Conservation (phyloP, 2,329 filamentous ascomycete genomes). For the Dryadomyces quercivorus region DNA sequence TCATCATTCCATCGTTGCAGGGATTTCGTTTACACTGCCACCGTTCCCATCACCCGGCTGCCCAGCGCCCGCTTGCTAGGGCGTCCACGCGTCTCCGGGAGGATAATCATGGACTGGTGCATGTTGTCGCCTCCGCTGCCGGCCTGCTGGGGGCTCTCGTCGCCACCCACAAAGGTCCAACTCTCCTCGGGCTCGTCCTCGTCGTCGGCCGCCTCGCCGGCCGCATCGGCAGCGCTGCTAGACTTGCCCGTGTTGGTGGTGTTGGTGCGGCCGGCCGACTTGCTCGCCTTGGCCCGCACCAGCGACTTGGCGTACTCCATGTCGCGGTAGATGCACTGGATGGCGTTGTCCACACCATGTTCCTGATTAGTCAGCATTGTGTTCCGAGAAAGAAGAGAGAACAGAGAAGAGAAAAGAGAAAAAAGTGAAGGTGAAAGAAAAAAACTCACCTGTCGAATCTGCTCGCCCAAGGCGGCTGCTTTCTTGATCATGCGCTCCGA, state of each 20-base stretch:
- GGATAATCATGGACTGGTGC: conserved; percentile 2
- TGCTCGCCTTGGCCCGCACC: conserved; percentile 52
- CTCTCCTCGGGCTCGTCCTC: conserved; percentile 63
- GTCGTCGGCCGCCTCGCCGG: conserved; percentile 31
- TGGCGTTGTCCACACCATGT: conserved; percentile 77
- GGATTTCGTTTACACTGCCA: neutral
- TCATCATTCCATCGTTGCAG: too few relatives aligned
- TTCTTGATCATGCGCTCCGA: conserved; percentile 86
- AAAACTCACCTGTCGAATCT: conserved; percentile 65
- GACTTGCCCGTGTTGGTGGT: conserved; percentile 8
- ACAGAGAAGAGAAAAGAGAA: neutral
- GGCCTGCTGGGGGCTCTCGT: conserved; percentile 8
- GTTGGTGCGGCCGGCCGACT: conserved; percentile 20
- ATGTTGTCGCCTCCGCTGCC: neutral
- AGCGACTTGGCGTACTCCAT: conserved; percentile 83
- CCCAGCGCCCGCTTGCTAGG: neutral
- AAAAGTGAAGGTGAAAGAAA: neutral
- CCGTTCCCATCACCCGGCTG: neutral
- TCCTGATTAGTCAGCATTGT: conserved; percentile 47
- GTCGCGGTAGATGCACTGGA: conserved; percentile 88
- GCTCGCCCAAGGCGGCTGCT: conserved; percentile 68
- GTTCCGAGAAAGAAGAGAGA: neutral
- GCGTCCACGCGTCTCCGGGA: neutral
- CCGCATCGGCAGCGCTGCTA: conserved; percentile 18
- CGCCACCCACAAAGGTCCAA: conserved; percentile 74